Conservation (phyloP, 2,329 filamentous ascomycete genomes). For the Polychaeton citri region DNA sequence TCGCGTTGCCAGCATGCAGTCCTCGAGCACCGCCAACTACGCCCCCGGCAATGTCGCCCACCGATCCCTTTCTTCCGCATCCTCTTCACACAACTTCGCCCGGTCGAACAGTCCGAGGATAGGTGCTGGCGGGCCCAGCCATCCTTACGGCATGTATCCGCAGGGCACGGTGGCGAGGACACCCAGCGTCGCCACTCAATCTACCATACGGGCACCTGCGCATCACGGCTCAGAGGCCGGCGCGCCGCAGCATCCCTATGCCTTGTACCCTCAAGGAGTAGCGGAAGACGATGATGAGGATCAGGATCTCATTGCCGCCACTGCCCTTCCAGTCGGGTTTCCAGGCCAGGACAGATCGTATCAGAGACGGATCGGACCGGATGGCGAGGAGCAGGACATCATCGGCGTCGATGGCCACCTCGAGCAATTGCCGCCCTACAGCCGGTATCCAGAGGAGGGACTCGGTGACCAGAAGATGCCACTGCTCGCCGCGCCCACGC, state of each 20-base stretch:
- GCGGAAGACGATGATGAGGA: conserved; percentile 41
- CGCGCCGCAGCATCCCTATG: conserved; percentile 70
- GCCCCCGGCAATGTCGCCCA: conserved; percentile 10
- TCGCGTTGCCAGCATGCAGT: conserved; percentile 16
- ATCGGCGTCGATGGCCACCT: conserved; percentile 79
- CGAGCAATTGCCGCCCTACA: conserved; percentile 85
- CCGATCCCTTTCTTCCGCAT: conserved; percentile 22
- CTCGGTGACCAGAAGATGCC: conserved; percentile 37
- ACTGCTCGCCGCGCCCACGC: conserved; percentile 19
- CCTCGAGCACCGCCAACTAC: conserved; percentile 21
- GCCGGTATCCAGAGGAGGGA: conserved; percentile 71
- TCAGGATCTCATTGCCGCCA: conserved; percentile 19
- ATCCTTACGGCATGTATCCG: conserved; percentile 74
- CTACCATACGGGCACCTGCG: conserved; percentile 48
- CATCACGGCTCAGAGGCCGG: conserved; percentile 29
- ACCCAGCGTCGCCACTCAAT: conserved; percentile 57
- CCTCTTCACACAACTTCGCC: conserved; percentile 22
- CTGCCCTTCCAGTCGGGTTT: conserved; percentile 56
- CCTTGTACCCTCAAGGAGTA: conserved; percentile 72
- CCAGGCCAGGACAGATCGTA: conserved; percentile 46
- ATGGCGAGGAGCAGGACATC: conserved; percentile 78
- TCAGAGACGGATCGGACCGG: conserved; percentile 59
- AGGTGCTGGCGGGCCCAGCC: conserved; percentile 60
- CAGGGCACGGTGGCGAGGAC: conserved; percentile 51
- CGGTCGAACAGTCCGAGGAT: conserved; percentile 52